Base-by-base conservation (phyloP, 345 rosid genomes). In the Populus tremula region DNA sequence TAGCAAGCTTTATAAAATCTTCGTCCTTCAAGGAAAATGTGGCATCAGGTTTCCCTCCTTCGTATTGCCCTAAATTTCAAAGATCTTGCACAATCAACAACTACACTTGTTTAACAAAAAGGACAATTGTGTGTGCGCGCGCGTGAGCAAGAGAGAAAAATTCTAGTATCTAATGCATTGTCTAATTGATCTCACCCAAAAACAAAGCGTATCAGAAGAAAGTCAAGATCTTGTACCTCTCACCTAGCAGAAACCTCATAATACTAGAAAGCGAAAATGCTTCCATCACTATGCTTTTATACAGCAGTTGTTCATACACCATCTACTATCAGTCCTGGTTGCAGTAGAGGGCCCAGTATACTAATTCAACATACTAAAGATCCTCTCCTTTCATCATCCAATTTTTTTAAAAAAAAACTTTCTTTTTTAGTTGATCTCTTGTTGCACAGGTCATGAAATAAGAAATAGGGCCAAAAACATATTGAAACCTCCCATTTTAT, bases 31-130 rank as follows among this genome's bases (percentile, higher is more conserved):
- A 81, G 53, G 98, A 92, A 78, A 96, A 88, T 3, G 86, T 87
- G 65, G 97, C 94, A 85, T 96, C 97, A 33, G 97, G 94, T 86
- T 93, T 93, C 61, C 95, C 97, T 70, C 91, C 97, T 81, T 92
- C 97, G 63, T 88, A 93, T 63, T 89, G 59, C 25, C 97, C 98
- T 96, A 72, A 63, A 66, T 41, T 72, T 72, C 39, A 65, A 29
- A 62, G 54, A 66, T 13, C 3, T 31, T 45, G 3, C 1, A 66
- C 5, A 64, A 36, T 27, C 72, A 67, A 36, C 53, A 16, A 1
- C 11, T 59, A 59, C 25, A 23, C 64, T 59, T 23, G 14, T 23
- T 59, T 11, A 23, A 59, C 64, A n/a, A 9, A 3, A 23, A 23
- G 63, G 11, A 3, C 5, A n/a, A 0, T 2, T 43, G 14, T n/a